Evolutionary conservation across 768 basidiomycete genomes (phyloP).

Genomic region (Dacryopinax spathularia): DNA sequence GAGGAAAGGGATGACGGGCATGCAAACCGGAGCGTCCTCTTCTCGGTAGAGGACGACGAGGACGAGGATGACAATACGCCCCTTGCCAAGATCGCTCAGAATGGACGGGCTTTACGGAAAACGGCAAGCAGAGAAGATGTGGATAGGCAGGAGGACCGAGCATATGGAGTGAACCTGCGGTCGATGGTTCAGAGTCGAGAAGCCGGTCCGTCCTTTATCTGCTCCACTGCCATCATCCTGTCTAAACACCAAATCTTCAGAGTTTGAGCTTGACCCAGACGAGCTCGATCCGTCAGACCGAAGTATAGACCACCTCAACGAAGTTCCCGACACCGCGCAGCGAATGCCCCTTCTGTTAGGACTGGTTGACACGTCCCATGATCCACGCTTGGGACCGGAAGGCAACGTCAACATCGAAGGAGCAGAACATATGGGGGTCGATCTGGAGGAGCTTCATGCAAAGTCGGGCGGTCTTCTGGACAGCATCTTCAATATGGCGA

Average conservation of each 20-base stretch:
- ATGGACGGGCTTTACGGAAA: not conserved
- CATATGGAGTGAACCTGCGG: slow-evolving; percentile 45
- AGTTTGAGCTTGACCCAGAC: slow-evolving; percentile 73
- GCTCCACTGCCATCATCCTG: not conserved
- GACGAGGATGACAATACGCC: slow-evolving; percentile 11
- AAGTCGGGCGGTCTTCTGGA: slow-evolving; percentile 68
- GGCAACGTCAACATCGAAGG: slow-evolving; percentile 23
- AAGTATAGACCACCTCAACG: slow-evolving; percentile 23
- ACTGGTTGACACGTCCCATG: slow-evolving; percentile 47
- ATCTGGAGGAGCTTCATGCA: slow-evolving; percentile 59
- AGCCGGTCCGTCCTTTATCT: slow-evolving; percentile 43
- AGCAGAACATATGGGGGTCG: slow-evolving; percentile 28
- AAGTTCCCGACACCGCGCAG: slow-evolving; percentile 26
- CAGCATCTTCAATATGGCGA: slow-evolving; percentile 87
- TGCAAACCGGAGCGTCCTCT: slow-evolving; percentile 9
- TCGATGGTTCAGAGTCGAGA: slow-evolving; percentile 68
- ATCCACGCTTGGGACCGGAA: slow-evolving; percentile 45
- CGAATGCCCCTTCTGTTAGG: slow-evolving; percentile 65
- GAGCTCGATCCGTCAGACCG: slow-evolving; percentile 44
- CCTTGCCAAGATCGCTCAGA: not conserved
- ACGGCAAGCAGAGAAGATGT: not conserved
- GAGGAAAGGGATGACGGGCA: not conserved
- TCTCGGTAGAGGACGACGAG: slow-evolving; percentile 12
- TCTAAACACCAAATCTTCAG: slow-evolving; percentile 26
- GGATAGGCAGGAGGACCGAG: not conserved